Conservation (phyloP, 2,329 filamentous ascomycete species). For the Periconia macrospinosa region DNA sequence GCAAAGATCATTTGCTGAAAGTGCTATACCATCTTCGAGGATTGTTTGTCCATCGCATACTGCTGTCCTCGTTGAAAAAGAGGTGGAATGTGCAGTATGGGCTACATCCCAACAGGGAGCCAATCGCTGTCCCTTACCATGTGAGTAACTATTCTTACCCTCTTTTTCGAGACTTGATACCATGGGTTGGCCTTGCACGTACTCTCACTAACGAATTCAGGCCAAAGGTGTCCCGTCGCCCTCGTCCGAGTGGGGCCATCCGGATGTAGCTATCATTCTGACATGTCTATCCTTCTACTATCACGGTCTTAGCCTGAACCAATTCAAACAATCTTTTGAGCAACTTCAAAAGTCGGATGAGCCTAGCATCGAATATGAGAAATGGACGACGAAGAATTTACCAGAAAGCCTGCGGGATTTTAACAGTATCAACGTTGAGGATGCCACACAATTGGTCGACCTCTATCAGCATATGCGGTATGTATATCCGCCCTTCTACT, state of each 20-base stretch:
- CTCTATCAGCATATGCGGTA: constrained; percentile 39
- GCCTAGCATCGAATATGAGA: constrained; percentile 58
- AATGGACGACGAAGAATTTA: constrained; percentile 54
- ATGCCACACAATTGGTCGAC: constrained; percentile 51
- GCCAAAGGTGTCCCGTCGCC: constrained; percentile 67
- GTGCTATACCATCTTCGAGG: constrained; percentile 63
- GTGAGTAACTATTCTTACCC: no score
- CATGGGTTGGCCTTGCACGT: no score
- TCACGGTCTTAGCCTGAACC: constrained; percentile 53
- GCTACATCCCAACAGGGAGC: constrained; percentile 50
- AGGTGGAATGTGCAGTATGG: constrained; percentile 68
- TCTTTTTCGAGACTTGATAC: no score
- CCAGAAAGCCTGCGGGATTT: constrained; percentile 55
- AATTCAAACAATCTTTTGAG: constrained; percentile 56
- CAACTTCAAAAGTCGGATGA: constrained; percentile 60
- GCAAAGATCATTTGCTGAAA: constrained; percentile 47
- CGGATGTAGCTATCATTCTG: constrained; percentile 55
- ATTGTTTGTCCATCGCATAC: constrained; percentile 61
- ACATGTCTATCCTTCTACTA: constrained; percentile 64
- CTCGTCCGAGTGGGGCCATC: constrained; percentile 69
- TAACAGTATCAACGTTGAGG: constrained; percentile 62
- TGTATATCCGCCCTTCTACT: neutral
- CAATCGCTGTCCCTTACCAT: constrained; percentile 65
- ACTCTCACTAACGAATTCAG: constrained; percentile 2
- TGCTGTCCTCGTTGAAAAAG: constrained; percentile 63